Conservation (phyloP, 345 rosid genomes). For the Carallia brachiata region DNA sequence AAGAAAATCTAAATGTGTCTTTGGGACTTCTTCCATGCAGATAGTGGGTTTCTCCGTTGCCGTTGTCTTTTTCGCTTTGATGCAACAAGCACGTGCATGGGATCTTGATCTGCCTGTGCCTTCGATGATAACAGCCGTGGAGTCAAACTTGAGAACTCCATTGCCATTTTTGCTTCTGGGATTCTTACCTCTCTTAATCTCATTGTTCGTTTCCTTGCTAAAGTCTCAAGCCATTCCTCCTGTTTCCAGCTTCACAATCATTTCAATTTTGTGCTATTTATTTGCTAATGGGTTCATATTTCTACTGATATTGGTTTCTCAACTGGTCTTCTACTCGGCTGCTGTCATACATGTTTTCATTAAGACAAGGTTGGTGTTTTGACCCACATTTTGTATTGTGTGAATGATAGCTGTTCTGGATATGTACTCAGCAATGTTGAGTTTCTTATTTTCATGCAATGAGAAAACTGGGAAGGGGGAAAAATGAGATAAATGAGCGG, state of each 20-base stretch:
- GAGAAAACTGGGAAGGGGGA: not conserved
- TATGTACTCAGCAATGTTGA: slow-evolving; percentile 10
- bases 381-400: not conserved
- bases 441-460: not conserved
- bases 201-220: slow-evolving; percentile 55
- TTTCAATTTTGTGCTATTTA: slow-evolving; percentile 68
- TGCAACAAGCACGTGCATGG: slow-evolving; percentile 81
- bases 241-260: slow-evolving; percentile 52
- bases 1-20: slow-evolving; percentile 1
- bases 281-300: slow-evolving; percentile 66
- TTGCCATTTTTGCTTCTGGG: slow-evolving; percentile 62
- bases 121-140: slow-evolving; percentile 67
- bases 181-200: slow-evolving; percentile 49
- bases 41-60: slow-evolving; percentile 58
- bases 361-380: slow-evolving; percentile 57
- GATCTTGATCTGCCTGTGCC: slow-evolving; percentile 66
- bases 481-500: not conserved
- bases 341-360: slow-evolving; percentile 66
- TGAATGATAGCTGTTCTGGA: not conserved
- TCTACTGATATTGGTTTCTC: slow-evolving; percentile 60
- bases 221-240: slow-evolving; percentile 73
- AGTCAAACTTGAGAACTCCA: slow-evolving; percentile 76
- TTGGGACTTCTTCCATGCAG: slow-evolving; percentile 42
- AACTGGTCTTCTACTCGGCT: slow-evolving; percentile 60
- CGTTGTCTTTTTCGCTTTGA: slow-evolving; percentile 68